Evolutionary conservation across 164 flowering plant species (phyloP).

Genomic region (Macadamia integrifolia): DNA sequence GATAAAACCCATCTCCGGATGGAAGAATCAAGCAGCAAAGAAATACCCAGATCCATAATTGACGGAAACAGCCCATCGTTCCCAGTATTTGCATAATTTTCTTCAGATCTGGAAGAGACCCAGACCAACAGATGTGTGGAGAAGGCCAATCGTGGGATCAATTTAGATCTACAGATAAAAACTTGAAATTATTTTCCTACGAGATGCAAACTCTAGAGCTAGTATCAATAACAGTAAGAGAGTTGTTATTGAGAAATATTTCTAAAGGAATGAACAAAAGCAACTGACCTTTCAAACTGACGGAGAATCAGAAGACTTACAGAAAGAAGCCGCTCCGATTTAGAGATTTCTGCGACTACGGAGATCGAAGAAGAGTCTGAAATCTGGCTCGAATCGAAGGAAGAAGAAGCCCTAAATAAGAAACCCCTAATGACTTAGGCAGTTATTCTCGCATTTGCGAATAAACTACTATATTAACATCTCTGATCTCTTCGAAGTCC

Average conservation of each 20-base stretch:
- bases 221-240: not conserved
- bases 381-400: not conserved
- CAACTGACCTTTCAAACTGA: not conserved
- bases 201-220: not conserved
- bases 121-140: constrained; percentile 14
- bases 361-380: too few species aligned
- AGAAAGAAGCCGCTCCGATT: not conserved
- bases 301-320: not conserved
- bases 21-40: constrained; percentile 28
- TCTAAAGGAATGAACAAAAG: not conserved
- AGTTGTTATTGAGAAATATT: too few species aligned
- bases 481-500: too few species aligned
- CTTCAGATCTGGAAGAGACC: constrained; percentile 35
- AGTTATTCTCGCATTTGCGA: too few species aligned
- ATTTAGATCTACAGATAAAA: not conserved
- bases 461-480: too few species aligned
- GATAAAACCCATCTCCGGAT: constrained; percentile 56
- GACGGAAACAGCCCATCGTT: constrained; percentile 32
- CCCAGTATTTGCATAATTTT: constrained; percentile 1
- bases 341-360: constrained; percentile 1
- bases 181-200: not conserved
- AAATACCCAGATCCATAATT: constrained; percentile 38
- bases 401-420: not conserved
- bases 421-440: too few species aligned
- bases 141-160: constrained; percentile 3